Evolutionary conservation across 495 filamentous ascomycete genomes (phyloP).

Genomic region (Aspergillus homomorphus): DNA sequence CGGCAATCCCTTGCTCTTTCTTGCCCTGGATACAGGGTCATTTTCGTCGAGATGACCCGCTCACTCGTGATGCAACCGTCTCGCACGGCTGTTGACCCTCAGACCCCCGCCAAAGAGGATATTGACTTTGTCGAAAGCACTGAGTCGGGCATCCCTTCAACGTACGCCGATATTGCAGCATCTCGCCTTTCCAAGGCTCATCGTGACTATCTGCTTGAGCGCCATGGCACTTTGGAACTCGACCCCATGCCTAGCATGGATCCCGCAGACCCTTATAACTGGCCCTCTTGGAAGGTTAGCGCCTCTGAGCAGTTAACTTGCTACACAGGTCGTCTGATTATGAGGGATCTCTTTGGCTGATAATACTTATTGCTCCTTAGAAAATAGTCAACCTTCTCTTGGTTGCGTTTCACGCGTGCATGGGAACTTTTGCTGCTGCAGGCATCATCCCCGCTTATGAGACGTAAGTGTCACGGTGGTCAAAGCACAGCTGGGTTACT

Average conservation of each 20-base stretch:
- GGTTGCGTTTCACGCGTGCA: slow-evolving; percentile 55
- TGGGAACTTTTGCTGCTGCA: slow-evolving; percentile 54
- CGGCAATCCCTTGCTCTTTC: not conserved
- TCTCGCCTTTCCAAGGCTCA: slow-evolving; percentile 37
- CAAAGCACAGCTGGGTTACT: not conserved
- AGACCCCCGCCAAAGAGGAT: slow-evolving; percentile 24
- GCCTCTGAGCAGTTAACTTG: not conserved
- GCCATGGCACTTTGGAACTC: slow-evolving; percentile 54
- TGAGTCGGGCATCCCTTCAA: slow-evolving; percentile 25
- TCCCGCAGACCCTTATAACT: slow-evolving; percentile 55
- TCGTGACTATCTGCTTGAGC: slow-evolving; percentile 49
- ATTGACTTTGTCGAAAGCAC: slow-evolving; percentile 36
- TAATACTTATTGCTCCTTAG: slow-evolving; percentile 23
- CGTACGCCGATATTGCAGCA: slow-evolving; percentile 30
- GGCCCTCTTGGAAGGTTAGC: slow-evolving; percentile 54
- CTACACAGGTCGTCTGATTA: not conserved
- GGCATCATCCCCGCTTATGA: slow-evolving; percentile 53
- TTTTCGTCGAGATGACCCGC: slow-evolving; percentile 20
- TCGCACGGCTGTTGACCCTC: slow-evolving; percentile 14
- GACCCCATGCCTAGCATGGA: slow-evolving; percentile 50
- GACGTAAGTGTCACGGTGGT: not conserved
- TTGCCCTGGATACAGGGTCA: not conserved
- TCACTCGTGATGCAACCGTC: slow-evolving; percentile 22
- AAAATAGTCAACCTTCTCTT: slow-evolving; percentile 52
- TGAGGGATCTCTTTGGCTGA: not conserved